A percentile compares a stretch with the other conserved stretches of the same genome.
These are phyloP conservation scores for Globisporangium paroecandrum DNA, from an alignment of 352 stramenopile genomes.

Conservation along the genomic window DNA sequence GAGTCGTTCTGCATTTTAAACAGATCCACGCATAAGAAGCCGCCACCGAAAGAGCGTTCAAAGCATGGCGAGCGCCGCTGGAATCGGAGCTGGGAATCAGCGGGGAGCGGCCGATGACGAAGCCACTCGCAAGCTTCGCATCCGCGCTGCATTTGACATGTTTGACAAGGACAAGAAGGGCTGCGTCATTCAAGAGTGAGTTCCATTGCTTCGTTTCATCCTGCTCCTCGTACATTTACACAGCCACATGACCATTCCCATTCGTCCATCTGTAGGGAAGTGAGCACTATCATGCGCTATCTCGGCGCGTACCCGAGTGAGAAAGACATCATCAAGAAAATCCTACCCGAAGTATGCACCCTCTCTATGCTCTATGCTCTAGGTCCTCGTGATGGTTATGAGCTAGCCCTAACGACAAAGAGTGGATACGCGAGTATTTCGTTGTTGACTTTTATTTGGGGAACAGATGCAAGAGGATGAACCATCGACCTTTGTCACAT, in stretches of 20 bases:
- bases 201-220: neutral
- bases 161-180: slow-evolving; percentile 92
- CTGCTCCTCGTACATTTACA: neutral
- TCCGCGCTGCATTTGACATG: slow-evolving; percentile 85
- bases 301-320: slow-evolving; percentile 88
- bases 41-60: neutral
- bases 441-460: neutral
- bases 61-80: slow-evolving; percentile 7
- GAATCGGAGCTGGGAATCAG: slow-evolving; percentile 27
- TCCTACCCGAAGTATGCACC: slow-evolving; percentile 71
- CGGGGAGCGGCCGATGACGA: slow-evolving; percentile 36
- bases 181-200: slow-evolving; percentile 83
- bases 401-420: neutral
- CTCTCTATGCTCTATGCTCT: neutral
- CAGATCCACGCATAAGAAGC: neutral
- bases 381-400: neutral
- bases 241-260: neutral
- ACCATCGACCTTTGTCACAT: slow-evolving; percentile 85
- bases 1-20: neutral
- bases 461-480: slow-evolving; percentile 87
- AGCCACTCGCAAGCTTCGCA: slow-evolving; percentile 42
- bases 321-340: slow-evolving; percentile 90
- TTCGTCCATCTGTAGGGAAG: slow-evolving; percentile 47
- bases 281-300: slow-evolving; percentile 90
- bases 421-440: neutral